Evolutionary conservation across 306 rosid genomes (phyloP).

Genomic region (Herpetospermum pedunculosum): DNA sequence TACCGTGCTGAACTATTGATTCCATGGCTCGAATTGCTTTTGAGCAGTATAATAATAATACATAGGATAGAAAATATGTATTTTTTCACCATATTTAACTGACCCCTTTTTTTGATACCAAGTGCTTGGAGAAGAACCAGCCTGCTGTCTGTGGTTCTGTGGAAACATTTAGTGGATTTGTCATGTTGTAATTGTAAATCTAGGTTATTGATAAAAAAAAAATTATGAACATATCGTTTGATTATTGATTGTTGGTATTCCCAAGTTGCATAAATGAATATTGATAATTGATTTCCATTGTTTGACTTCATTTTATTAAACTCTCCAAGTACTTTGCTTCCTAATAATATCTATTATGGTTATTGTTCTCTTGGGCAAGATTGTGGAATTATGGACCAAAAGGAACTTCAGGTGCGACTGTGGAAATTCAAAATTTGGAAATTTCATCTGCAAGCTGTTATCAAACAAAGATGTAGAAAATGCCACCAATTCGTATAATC

Average conservation of each 20-base stretch:
- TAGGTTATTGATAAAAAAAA: background rate
- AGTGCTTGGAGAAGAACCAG: background rate
- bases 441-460: conserved; percentile 63
- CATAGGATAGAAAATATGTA: background rate
- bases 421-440: conserved; percentile 96
- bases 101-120: background rate
- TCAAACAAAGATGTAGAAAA: conserved; percentile 77
- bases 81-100: background rate
- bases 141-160: background rate
- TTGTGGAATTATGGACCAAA: conserved; percentile 96
- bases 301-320: background rate
- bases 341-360: background rate
- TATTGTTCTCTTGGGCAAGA: conserved; percentile 26
- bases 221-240: background rate
- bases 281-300: background rate
- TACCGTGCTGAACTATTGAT: background rate
- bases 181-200: background rate
- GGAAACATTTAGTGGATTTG: background rate
- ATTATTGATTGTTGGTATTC: background rate
- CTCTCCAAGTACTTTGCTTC: background rate
- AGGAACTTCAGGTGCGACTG: conserved; percentile 92
- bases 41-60: background rate
- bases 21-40: background rate
- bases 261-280: background rate
- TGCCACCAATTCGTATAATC: conserved; percentile 61